phyloP scores from a whole-genome alignment of 2,329 filamentous ascomycete species.

The Epichloe typhina region DNA sequence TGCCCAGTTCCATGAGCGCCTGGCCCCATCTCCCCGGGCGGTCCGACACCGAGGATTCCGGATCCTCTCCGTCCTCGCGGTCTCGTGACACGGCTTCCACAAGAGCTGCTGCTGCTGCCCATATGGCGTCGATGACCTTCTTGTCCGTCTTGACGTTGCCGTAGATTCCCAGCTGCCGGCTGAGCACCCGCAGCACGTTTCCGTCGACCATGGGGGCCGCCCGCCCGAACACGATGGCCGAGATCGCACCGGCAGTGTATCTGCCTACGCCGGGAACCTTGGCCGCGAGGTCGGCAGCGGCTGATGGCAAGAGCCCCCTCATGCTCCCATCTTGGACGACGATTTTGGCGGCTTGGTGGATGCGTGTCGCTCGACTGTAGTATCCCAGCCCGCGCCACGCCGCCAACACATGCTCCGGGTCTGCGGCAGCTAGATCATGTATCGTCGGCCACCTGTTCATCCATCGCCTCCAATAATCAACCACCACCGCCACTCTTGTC shows the following conservation, averaged over 20 bases:
- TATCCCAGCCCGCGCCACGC: slow-evolving; percentile 51
- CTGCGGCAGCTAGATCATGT: slow-evolving; percentile 38
- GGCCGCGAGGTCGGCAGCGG: slow-evolving; percentile 30
- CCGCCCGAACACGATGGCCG: slow-evolving; percentile 48
- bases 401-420: slow-evolving; percentile 40
- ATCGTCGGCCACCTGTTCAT: slow-evolving; percentile 48
- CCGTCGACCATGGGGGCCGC: slow-evolving; percentile 50
- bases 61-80: slow-evolving; percentile 9
- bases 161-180: slow-evolving; percentile 43
- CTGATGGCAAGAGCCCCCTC: slow-evolving; percentile 36
- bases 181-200: slow-evolving; percentile 48
- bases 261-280: slow-evolving; percentile 46
- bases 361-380: slow-evolving; percentile 48
- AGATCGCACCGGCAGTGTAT: slow-evolving; percentile 50
- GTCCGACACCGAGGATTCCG: slow-evolving; percentile 19
- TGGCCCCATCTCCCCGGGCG: slow-evolving; percentile 50
- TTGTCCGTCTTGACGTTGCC: slow-evolving; percentile 45
- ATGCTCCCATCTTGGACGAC: slow-evolving; percentile 30
- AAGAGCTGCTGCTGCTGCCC: slow-evolving; percentile 43
- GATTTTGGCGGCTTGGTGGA: slow-evolving; percentile 41
- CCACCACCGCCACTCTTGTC: slow-evolving; percentile 47
- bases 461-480: slow-evolving; percentile 51
- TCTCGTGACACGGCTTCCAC: slow-evolving; percentile 37
- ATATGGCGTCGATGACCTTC: slow-evolving; percentile 37
- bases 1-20: slow-evolving; percentile 52